Evolutionary conservation across 1,284 basidiomycete genomes (phyloP).

Genomic region (Ustilago vetiveriae): DNA sequence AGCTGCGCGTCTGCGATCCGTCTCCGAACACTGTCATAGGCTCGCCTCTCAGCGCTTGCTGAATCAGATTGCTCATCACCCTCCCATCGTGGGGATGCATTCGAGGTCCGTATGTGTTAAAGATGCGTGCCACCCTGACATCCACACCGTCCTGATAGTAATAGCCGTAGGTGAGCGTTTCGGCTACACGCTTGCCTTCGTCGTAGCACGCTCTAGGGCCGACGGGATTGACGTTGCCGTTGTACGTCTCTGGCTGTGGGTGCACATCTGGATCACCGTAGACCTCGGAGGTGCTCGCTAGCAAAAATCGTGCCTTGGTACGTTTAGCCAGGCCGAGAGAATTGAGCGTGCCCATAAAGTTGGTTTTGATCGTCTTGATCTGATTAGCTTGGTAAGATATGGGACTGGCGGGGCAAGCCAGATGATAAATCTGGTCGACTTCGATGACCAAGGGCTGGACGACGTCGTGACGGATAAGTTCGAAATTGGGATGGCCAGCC

Average conservation of each 20-base stretch:
- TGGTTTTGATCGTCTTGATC: slow-evolving; percentile 80
- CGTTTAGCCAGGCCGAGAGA: slow-evolving; percentile 99
- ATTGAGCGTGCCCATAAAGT: slow-evolving; percentile 86
- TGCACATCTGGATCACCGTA: slow-evolving; percentile 97
- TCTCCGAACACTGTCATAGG: slow-evolving; percentile 98
- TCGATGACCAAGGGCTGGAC: slow-evolving; percentile 57
- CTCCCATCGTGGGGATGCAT: slow-evolving; percentile 97
- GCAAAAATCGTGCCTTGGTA: slow-evolving; percentile 94
- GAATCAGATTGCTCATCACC: slow-evolving; percentile 97
- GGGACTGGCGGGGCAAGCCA: slow-evolving; percentile 59
- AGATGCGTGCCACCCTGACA: slow-evolving; percentile 70
- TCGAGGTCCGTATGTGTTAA: slow-evolving; percentile 60
- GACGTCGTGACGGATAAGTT: slow-evolving; percentile 95
- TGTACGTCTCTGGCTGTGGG: slow-evolving; percentile 79
- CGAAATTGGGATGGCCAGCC: slow-evolving; percentile 96
- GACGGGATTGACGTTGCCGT: slow-evolving; percentile 91
- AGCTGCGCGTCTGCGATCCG: slow-evolving; percentile 92
- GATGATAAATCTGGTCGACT: slow-evolving; percentile 61
- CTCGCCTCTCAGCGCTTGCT: slow-evolving; percentile 92
- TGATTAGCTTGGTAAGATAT: slow-evolving; percentile 59
- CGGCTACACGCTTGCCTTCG: slow-evolving; percentile 73
- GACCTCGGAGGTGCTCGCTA: slow-evolving; percentile 94
- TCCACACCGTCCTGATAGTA: slow-evolving; percentile 92
- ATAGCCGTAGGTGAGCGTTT: slow-evolving; percentile 70
- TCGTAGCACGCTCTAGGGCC: slow-evolving; percentile 98